Conservation (phyloP, 2,329 filamentous ascomycete species). For the Gnomoniopsis smithogilvyi region DNA sequence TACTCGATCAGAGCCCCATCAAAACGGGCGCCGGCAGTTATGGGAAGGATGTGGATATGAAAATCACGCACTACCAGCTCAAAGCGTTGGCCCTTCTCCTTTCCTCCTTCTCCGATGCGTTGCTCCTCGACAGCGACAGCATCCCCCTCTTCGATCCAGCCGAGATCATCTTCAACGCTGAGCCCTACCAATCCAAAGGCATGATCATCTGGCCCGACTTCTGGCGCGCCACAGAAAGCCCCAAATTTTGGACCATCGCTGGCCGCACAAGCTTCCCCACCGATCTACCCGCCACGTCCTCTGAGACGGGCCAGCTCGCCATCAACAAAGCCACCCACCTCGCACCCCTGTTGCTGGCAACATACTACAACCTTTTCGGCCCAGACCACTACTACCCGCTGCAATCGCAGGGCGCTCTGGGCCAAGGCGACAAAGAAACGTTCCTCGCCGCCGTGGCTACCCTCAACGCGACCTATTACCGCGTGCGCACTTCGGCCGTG, state of each 20-base stretch:
- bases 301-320: conserved; percentile 46
- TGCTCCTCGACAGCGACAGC: conserved; percentile 57
- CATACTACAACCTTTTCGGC: conserved; percentile 55
- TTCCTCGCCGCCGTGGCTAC: conserved; percentile 42
- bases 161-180: conserved; percentile 42
- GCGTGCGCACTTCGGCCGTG: conserved; percentile 31
- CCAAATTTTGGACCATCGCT: conserved; percentile 42
- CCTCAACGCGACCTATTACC: conserved; percentile 36
- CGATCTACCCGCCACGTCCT: conserved; percentile 17
- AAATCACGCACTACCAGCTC: conserved; percentile 41
- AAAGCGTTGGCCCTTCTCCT: conserved; percentile 56
- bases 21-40: conserved; percentile 9
- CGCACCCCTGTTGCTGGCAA: conserved; percentile 43
- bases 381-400: conserved; percentile 48
- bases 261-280: conserved; percentile 29
- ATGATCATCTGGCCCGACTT: conserved; percentile 58
- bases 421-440: conserved; percentile 47
- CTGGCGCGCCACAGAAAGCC: conserved; percentile 40
- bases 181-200: conserved; percentile 49
- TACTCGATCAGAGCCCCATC: conserved; percentile 29
- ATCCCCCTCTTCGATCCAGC: conserved; percentile 40
- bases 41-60: conserved; percentile 2
- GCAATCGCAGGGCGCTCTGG: conserved; percentile 38
- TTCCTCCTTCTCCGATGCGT: conserved; percentile 55
- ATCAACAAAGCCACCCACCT: conserved; percentile 45